Evolutionary conservation across 1,284 basidiomycete species (phyloP).

Genomic region (Phellinidium pouzarii): DNA sequence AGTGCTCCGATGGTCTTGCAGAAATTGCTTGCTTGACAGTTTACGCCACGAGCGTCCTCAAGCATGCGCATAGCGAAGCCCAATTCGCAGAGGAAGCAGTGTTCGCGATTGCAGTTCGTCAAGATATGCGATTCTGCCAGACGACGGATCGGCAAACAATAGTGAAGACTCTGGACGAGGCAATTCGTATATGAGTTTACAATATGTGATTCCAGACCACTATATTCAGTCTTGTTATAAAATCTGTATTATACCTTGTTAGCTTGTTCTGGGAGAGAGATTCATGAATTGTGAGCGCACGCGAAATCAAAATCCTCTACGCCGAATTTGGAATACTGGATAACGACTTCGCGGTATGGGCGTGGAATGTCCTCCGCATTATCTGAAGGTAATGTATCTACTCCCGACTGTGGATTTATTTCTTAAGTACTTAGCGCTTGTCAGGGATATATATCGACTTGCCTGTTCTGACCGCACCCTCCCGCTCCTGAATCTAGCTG

Average conservation of each 20-base stretch:
- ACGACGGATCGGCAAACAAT: slow-evolving; percentile 69
- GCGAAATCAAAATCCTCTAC: slow-evolving; percentile 99
- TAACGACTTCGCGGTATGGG: slow-evolving; percentile 89
- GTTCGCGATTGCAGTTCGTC: slow-evolving; percentile 79
- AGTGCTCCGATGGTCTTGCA: slow-evolving; percentile 85
- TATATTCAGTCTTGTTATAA: slow-evolving; percentile 86
- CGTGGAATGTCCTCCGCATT: slow-evolving; percentile 64
- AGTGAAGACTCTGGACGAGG: slow-evolving; percentile 86
- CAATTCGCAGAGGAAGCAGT: slow-evolving; percentile 92
- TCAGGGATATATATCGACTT: slow-evolving; percentile 21
- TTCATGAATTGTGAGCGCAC: slow-evolving; percentile 35
- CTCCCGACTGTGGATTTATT: slow-evolving; percentile 34
- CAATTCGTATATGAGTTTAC: slow-evolving; percentile 96
- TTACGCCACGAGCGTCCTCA: slow-evolving; percentile 88
- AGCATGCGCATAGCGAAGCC: slow-evolving; percentile 96
- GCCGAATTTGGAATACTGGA: slow-evolving; percentile 98
- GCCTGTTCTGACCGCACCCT: slow-evolving; percentile 45
- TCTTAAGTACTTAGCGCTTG: neutral
- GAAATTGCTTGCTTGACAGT: slow-evolving; percentile 96
- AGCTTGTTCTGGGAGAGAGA: neutral
- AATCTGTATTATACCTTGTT: slow-evolving; percentile 47
- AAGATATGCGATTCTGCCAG: slow-evolving; percentile 91
- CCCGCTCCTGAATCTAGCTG: slow-evolving; percentile 80
- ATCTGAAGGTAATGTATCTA: slow-evolving; percentile 42
- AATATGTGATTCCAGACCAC: slow-evolving; percentile 96